These are phyloP conservation scores for Quercus phellos DNA, from an alignment of 331 rosid species.

Conservation along the genomic window DNA sequence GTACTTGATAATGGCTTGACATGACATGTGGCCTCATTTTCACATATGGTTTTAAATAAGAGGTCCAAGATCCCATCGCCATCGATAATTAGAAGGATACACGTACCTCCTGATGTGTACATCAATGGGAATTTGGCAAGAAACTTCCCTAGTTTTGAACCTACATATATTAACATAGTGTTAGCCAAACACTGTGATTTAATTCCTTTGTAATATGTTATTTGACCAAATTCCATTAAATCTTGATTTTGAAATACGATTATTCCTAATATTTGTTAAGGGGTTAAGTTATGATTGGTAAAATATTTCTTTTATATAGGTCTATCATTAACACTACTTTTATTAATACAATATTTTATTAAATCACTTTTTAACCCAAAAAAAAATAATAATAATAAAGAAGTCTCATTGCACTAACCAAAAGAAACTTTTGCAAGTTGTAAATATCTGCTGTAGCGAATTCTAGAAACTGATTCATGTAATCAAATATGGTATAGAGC, in stretches of 20 bases:
- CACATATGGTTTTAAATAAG: constrained; percentile 33
- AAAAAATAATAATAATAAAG: too few species aligned
- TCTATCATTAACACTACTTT: too few species aligned
- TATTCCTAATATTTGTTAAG: too few species aligned
- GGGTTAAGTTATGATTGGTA: too few species aligned
- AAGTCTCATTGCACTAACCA: constrained; percentile 22
- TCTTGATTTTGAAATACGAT: too few species aligned
- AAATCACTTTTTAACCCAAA: too few species aligned
- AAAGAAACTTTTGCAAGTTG: constrained; percentile 50
- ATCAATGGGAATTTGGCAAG: constrained; percentile 60
- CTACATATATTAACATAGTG: constrained; percentile 5
- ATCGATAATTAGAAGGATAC: constrained; percentile 50
- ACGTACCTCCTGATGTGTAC: constrained; percentile 68
- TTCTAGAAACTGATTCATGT: constrained; percentile 50
- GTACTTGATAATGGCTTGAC: constrained; percentile 16
- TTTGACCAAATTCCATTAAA: too few species aligned
- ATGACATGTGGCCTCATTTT: constrained; percentile 8
- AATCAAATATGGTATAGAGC: constrained; percentile 50
- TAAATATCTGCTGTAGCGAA: constrained; percentile 57
- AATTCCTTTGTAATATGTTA: too few species aligned
- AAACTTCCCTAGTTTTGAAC: constrained; percentile 45
- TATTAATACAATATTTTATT: too few species aligned
- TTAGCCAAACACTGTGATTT: neutral
- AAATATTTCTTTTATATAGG: too few species aligned
- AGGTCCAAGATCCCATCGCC: constrained; percentile 52